These are phyloP conservation scores for Conidiobolus incongruus DNA, from an alignment of 371 early-diverging fungal genomes.

Conservation along the genomic window DNA sequence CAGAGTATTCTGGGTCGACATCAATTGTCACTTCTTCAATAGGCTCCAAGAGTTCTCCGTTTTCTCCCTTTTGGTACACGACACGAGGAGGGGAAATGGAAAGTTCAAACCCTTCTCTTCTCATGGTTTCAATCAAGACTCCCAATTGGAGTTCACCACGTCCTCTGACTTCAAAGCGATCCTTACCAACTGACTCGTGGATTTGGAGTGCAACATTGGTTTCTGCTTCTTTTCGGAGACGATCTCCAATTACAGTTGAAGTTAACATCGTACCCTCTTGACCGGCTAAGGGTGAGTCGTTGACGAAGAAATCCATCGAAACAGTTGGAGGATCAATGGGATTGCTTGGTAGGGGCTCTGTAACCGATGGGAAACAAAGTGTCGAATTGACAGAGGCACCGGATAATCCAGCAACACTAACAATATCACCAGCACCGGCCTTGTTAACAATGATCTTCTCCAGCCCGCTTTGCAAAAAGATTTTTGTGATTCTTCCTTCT, in stretches of 20 bases:
- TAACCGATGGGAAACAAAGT: slow-evolving; percentile 26
- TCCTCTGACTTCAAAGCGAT: slow-evolving; percentile 54
- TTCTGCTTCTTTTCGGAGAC: slow-evolving; percentile 44
- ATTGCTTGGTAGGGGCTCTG: slow-evolving; percentile 30
- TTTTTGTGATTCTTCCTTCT: slow-evolving; percentile 37
- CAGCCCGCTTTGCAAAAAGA: slow-evolving; percentile 40
- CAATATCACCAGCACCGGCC: slow-evolving; percentile 69
- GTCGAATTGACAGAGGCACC: slow-evolving; percentile 51
- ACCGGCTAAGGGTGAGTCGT: slow-evolving; percentile 58
- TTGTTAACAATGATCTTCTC: slow-evolving; percentile 35
- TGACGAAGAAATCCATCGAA: slow-evolving; percentile 52
- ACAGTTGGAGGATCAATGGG: slow-evolving; percentile 62
- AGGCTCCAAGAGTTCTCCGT: slow-evolving; percentile 34
- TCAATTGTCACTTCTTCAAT: slow-evolving; percentile 59
- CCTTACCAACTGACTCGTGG: slow-evolving; percentile 22
- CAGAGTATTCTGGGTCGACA: slow-evolving; percentile 33
- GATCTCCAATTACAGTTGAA: slow-evolving; percentile 44
- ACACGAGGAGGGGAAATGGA: slow-evolving; percentile 55
- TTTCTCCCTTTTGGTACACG: slow-evolving; percentile 24
- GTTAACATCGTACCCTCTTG: slow-evolving; percentile 47
- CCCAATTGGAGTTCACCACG: slow-evolving; percentile 66
- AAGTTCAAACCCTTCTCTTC: slow-evolving; percentile 63
- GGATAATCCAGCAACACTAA: slow-evolving; percentile 42
- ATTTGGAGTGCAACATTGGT: slow-evolving; percentile 53
- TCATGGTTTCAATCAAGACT: slow-evolving; percentile 65